A percentile compares a stretch with the other conserved stretches of the same genome.
phyloP scores from a whole-genome alignment of 2,329 filamentous ascomycete species.

The Colletotrichum destructivum region DNA sequence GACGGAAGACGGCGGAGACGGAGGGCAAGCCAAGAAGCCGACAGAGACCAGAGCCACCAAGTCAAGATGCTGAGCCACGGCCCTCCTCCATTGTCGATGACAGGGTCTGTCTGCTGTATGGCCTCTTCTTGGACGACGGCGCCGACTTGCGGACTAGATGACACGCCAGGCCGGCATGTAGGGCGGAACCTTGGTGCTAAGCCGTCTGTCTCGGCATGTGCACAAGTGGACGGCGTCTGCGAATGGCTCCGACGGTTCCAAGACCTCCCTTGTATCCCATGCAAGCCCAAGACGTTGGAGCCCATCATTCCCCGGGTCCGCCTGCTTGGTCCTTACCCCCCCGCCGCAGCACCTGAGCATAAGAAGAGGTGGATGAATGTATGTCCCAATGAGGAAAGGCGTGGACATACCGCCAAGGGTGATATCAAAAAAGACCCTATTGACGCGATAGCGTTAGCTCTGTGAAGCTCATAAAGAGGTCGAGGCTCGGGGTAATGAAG shows the following conservation, averaged over 20 bases:
- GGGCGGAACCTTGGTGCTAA: neutral
- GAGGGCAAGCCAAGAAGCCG: neutral
- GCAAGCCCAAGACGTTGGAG: neutral
- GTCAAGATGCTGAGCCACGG: neutral
- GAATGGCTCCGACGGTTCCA: conserved; percentile 15
- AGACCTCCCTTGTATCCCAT: neutral
- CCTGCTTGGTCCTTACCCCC: neutral
- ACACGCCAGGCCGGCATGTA: neutral
- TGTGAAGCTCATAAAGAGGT: neutral
- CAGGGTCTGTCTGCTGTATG: neutral
- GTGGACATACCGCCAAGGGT: conserved; percentile 77
- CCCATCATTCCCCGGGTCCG: neutral
- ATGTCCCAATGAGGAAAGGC: conserved; percentile 43
- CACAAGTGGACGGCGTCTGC: conserved; percentile 6
- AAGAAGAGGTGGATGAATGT: neutral
- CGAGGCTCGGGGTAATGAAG: neutral
- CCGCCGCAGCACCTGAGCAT: conserved; percentile 17
- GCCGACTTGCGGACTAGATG: neutral
- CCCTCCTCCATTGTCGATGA: too few relatives aligned
- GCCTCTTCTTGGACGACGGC: neutral
- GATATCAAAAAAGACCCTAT: conserved; percentile 81
- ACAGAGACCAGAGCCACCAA: neutral
- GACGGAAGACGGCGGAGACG: neutral
- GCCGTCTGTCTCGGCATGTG: conserved; percentile 12
- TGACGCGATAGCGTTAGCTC: conserved; percentile 37